These are phyloP conservation scores for Cryptosporidium meleagridis DNA, from an alignment of 169 alveolate genomes.

Conservation along the genomic window DNA sequence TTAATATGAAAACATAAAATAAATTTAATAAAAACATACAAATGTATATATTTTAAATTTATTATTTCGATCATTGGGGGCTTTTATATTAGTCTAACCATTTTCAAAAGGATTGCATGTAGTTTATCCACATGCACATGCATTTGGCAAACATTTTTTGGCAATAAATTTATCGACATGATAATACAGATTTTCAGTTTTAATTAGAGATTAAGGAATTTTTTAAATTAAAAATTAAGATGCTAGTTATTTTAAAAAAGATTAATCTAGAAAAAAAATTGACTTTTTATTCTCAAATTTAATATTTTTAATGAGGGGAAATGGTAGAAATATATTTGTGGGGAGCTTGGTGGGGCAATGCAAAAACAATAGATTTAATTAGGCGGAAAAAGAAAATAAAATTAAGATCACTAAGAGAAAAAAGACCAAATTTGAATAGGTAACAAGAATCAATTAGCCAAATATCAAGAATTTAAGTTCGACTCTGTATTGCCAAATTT, in stretches of 20 bases:
- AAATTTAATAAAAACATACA: too few relatives aligned
- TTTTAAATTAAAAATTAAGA: background rate
- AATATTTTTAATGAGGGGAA: background rate
- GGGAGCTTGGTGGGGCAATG: constrained; percentile 72
- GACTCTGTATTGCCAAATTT: background rate
- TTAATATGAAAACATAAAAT: background rate
- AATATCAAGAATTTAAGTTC: background rate
- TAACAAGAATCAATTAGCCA: background rate
- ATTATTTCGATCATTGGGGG: background rate
- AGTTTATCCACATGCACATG: background rate
- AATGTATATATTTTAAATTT: too few relatives aligned
- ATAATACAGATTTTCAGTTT: background rate
- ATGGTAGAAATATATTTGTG: background rate
- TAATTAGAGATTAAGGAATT: too few relatives aligned
- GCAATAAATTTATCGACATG: background rate
- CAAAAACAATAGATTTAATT: background rate
- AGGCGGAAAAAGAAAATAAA: constrained; percentile 8
- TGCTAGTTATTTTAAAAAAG: too few relatives aligned
- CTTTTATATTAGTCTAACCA: background rate
- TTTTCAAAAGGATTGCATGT: background rate
- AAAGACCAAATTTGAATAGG: background rate
- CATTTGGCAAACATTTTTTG: background rate
- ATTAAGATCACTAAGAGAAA: background rate
- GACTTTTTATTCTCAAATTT: background rate
- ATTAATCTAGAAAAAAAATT: background rate